Conservation (phyloP, 257 asterid species). For the Ilex asprella region DNA sequence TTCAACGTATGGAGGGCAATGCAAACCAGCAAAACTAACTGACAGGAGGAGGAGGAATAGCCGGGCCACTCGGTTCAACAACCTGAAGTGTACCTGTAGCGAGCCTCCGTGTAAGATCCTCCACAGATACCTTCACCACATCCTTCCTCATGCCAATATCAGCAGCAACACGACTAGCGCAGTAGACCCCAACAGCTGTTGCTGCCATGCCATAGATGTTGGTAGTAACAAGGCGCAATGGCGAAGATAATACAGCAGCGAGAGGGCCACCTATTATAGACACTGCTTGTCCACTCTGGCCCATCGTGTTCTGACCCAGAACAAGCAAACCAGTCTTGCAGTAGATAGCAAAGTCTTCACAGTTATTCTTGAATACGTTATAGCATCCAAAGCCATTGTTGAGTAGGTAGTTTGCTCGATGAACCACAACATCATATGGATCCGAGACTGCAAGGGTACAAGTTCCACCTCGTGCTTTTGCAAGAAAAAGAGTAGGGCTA, state of each 20-base stretch:
- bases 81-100: not conserved
- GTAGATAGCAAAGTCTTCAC: not conserved
- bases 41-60: not conserved
- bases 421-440: not conserved
- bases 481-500: not conserved
- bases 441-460: not conserved
- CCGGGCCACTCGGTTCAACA: not conserved
- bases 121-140: not conserved
- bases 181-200: not conserved
- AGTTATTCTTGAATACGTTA: not conserved
- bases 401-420: not conserved
- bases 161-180: slow-evolving; percentile 1
- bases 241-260: not conserved
- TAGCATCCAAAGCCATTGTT: slow-evolving; percentile 1
- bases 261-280: not conserved
- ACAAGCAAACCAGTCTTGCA: not conserved
- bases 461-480: slow-evolving; percentile 1
- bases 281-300: slow-evolving; percentile 2
- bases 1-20: not conserved
- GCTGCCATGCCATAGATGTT: slow-evolving; percentile 1
- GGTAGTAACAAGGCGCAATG: not conserved
- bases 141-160: slow-evolving; percentile 3
- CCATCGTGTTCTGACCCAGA: slow-evolving; percentile 1
- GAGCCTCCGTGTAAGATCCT: not conserved
- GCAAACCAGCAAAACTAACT: not conserved